Base-by-base conservation (phyloP, 139 green algal species). In the Chlamydomonas eustigma region DNA sequence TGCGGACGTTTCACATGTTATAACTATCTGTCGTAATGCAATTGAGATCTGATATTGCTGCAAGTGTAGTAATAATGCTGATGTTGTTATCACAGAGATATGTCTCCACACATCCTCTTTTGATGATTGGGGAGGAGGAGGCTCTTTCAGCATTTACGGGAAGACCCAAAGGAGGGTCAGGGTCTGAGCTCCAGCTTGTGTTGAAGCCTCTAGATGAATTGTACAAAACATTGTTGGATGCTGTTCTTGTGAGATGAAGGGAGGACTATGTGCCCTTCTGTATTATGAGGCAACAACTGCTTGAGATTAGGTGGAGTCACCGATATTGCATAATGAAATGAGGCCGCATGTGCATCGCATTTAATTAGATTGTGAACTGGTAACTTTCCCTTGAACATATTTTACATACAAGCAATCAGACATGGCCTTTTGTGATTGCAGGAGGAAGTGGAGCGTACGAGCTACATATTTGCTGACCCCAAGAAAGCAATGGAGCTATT, bases 381-480 rank as follows among this genome's bases (percentile, higher is more conserved):
- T n/a, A n/a, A n/a, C n/a, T n/a, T n/a, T n/a, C n/a, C n/a, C n/a
- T n/a, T n/a, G n/a, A n/a, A n/a, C n/a, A n/a, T n/a, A n/a, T n/a
- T n/a, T n/a, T n/a, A n/a, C 58, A 69, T 69, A 36, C 22, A 69
- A 28, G n/a, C 58, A 28, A 37, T 28, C 22, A 28, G 44, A 28
- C n/a, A n/a, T n/a, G n/a, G n/a, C n/a, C n/a, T n/a, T n/a, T n/a
- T n/a, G n/a, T n/a, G n/a, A n/a, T n/a, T 31, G 32, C 52, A 68
- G 52, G 52, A 68, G 52, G 52, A 68, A 28, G 52, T 31, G 52
- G 6, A 28, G 6, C 52, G 52, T 28, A 68, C 22, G 6, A 4
- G 32, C n/a, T 68, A 33, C 6, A 68, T 68, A 25, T 68, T 68
- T 28, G 12, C 52, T 68, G 52, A 68, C 52, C 52, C 52, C 52